Percentiles rank a stretch among this genome's conserved stretches.
phyloP scores from a whole-genome alignment of 768 basidiomycete genomes.

The Hypholoma fasciculare region DNA sequence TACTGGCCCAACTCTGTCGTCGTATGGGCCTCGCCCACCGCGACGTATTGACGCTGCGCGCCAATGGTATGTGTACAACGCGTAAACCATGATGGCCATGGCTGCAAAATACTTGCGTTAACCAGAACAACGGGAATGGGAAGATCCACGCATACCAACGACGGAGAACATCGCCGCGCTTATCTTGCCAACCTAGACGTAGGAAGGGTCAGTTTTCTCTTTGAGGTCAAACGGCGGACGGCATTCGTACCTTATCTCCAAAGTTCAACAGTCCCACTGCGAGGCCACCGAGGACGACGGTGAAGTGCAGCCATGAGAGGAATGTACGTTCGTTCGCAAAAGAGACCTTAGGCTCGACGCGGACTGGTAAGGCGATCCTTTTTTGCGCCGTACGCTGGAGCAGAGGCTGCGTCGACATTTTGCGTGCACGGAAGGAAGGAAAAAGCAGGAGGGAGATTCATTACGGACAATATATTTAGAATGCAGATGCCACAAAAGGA shows the following conservation, averaged over 20 bases:
- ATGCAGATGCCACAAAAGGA: constrained; percentile 15
- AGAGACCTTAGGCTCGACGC: constrained; percentile 93
- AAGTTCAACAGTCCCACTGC: constrained; percentile 97
- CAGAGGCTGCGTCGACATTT: constrained; percentile 97
- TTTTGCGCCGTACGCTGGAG: constrained; percentile 93
- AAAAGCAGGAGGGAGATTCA: not conserved
- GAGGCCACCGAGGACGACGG: constrained; percentile 94
- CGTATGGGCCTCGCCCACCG: constrained; percentile 93
- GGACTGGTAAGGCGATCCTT: constrained; percentile 94
- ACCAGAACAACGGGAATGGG: not conserved
- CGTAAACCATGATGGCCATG: constrained; percentile 97
- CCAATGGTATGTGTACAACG: constrained; percentile 95
- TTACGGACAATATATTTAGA: constrained; percentile 17
- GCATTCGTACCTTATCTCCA: constrained; percentile 80
- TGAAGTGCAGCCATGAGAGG: constrained; percentile 98
- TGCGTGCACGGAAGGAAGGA: constrained; percentile 3
- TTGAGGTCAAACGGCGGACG: constrained; percentile 2
- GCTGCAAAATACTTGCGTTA: constrained; percentile 45
- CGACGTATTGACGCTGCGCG: constrained; percentile 89
- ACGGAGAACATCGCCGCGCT: constrained; percentile 95
- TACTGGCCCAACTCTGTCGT: constrained; percentile 93
- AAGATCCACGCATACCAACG: constrained; percentile 58
- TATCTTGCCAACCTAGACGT: constrained; percentile 78
- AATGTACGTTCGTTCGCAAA: constrained; percentile 96
- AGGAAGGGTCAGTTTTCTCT: not conserved